Percentiles rank a stretch among this genome's conserved stretches.
Conservation (phyloP, 352 stramenopile species). For the Phytopythium delawarense region DNA sequence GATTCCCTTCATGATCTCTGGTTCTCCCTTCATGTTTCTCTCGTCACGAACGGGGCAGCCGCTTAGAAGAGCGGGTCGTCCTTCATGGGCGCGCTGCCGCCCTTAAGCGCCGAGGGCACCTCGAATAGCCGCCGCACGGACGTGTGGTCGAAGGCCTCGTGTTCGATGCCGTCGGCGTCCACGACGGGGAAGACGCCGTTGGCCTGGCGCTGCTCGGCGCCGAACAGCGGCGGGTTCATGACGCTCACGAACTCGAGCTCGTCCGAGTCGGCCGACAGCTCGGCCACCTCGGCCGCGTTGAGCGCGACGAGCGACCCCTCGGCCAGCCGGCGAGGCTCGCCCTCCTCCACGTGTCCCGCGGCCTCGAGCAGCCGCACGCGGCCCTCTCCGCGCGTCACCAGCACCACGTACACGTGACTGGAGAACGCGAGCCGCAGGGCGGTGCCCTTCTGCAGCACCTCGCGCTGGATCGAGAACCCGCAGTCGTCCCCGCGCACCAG, state of each 20-base stretch:
- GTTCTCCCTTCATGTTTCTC: not conserved
- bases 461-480: constrained; percentile 77
- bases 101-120: constrained; percentile 69
- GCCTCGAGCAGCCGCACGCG: constrained; percentile 49
- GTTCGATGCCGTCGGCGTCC: constrained; percentile 57
- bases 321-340: constrained; percentile 30
- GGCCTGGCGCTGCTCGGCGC: constrained; percentile 36
- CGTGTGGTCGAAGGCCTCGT: constrained; percentile 47
- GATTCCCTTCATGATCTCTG: not conserved
- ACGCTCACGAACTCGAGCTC: constrained; percentile 75
- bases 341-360: constrained; percentile 25
- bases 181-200: constrained; percentile 70
- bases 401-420: constrained; percentile 73
- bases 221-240: constrained; percentile 76
- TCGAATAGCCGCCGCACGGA: constrained; percentile 61
- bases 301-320: constrained; percentile 59
- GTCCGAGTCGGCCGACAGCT: constrained; percentile 51
- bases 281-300: constrained; percentile 45
- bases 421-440: constrained; percentile 57
- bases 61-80: constrained; percentile 73
- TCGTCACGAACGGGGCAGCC: not conserved
- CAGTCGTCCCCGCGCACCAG: constrained; percentile 64
- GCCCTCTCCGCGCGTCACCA: constrained; percentile 58
- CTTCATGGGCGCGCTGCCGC: constrained; percentile 73
- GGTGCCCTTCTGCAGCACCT: constrained; percentile 52